Base-by-base conservation (phyloP, 495 filamentous ascomycete species). In the Penicillium fimorum region DNA sequence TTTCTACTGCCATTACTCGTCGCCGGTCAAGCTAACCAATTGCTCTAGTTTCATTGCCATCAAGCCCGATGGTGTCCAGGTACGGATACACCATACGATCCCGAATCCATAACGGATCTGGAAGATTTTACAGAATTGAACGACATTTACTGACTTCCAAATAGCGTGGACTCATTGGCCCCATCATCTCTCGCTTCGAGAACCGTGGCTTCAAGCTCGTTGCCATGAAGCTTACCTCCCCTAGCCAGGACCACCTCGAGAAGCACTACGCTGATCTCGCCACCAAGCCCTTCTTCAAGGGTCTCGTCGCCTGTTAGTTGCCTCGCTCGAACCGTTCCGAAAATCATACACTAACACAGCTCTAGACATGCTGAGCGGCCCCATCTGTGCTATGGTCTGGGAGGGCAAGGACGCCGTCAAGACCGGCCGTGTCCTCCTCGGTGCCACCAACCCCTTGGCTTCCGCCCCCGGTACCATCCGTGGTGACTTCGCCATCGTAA, bases 21-120 rank as follows among this genome's bases (percentile, higher is more conserved):
- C 60, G n/a, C 62, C 62, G 63, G 60, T 71, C 61, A 71, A 61
- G 75, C 83, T 85, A 71, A 87, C 61, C 53, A 57, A 58, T 63
- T 49, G 67, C 42, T 55, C 60, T 67, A 97, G 92, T 78, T 97
- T 97, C 87, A 96, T 97, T 84, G 92, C 92, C 70, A 88, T 97
- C 85, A 97, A 97, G 90, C 92, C 92, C 69, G 92, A 97, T 79
- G 94, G 94, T 76, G 94, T 98, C 82, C 94, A 97, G 86, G 92
- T 96, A 87, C 64, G 82, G 60, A 57, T 40, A 52, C 52, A 38
- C 38, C 25, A 15, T 47, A 27, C 44, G 41, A 41, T 27, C 30
- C 22, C 41, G 38, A 52, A 17, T 45, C 9, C 10, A 22, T 38
- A 22, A 17, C 47, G 18, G 2, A 47, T n/a, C 13, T 41, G 52